Evolutionary conservation across 768 basidiomycete genomes (phyloP), one percentile per base, ranked within the genome.

Genomic region (Boletus rubescentipes): DNA sequence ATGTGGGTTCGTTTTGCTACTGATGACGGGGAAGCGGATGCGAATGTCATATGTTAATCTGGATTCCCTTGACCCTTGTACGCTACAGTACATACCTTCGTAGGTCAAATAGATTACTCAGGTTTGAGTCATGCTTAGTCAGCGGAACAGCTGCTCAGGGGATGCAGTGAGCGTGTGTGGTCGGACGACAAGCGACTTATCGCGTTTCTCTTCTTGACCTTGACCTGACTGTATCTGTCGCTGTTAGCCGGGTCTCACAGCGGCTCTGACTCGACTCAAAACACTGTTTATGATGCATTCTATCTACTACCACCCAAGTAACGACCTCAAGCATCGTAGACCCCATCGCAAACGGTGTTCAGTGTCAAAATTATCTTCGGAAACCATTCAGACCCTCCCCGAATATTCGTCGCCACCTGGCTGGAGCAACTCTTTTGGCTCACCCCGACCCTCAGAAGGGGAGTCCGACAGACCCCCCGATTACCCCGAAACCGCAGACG

Each of bases 401-500:
- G 80, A 82, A 54, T 89, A 89, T 70, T 78, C 76, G 16, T 79
- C 76, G 7, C 72, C 75, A 3, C 72, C 43, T 59, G 26, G 51
- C 32, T 64, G 60, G 65, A 60, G 53, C 45, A 59, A 21, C 44
- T 49, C 52, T 29, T 46, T 51, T 46, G 52, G 18, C 48, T 49
- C 50, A 26, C 45, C 37, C 62, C 69, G 29, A 38, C 69, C 58
- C 55, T 60, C 65, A 31, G 73, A 63, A 39, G 58, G 63, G 9
- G 72, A 76, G n/a, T 78, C 73, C 37, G 87, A 88, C 69, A 75
- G 71, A 35, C 87, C 88, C 15, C 88, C 88, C 34, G 86, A 87
- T 64, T 90, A 90, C 62, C 81, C 87, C 43, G 85, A 87, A 63
- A 87, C 86, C 53, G 83, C 85, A 59, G 84, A 89, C 65, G 89